Evolutionary conservation across 2,329 filamentous ascomycete genomes (phyloP).

Genomic region (Colletotrichum sp.): DNA sequence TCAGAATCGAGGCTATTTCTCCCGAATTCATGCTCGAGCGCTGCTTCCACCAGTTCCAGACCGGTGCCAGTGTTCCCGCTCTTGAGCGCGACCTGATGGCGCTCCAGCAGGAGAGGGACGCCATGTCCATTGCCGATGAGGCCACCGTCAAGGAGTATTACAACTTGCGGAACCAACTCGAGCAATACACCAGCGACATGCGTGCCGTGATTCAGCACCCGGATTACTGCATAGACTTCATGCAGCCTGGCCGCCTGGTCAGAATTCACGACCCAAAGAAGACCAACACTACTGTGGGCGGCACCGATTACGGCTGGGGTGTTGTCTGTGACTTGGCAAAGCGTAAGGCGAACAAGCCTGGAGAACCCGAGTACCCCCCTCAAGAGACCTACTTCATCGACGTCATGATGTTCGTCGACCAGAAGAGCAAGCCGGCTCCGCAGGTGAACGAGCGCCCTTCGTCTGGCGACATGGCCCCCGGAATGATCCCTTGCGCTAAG

Average conservation of each 20-base stretch:
- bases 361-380: slow-evolving; percentile 69
- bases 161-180: slow-evolving; percentile 83
- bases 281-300: slow-evolving; percentile 41
- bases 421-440: slow-evolving; percentile 52
- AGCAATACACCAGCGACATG: slow-evolving; percentile 87
- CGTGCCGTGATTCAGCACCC: slow-evolving; percentile 90
- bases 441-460: slow-evolving; percentile 33
- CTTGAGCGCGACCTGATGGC: slow-evolving; percentile 84
- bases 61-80: slow-evolving; percentile 82
- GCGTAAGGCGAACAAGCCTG: slow-evolving; percentile 70
- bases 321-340: slow-evolving; percentile 77
- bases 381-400: slow-evolving; percentile 86
- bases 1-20: slow-evolving; percentile 98
- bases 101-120: slow-evolving; percentile 76
- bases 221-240: slow-evolving; percentile 80
- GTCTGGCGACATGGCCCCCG: slow-evolving; percentile 60
- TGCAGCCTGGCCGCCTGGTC: slow-evolving; percentile 87
- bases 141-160: slow-evolving; percentile 93
- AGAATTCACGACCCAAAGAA: slow-evolving; percentile 75
- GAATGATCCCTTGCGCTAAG: slow-evolving; percentile 66
- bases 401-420: slow-evolving; percentile 70
- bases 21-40: slow-evolving; percentile 98
- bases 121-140: slow-evolving; percentile 83
- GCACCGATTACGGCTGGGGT: slow-evolving; percentile 92
- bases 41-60: slow-evolving; percentile 99